These are phyloP conservation scores for Colletotrichum ledebouriae DNA, from an alignment of 2,329 filamentous ascomycete species.

Conservation along the genomic window DNA sequence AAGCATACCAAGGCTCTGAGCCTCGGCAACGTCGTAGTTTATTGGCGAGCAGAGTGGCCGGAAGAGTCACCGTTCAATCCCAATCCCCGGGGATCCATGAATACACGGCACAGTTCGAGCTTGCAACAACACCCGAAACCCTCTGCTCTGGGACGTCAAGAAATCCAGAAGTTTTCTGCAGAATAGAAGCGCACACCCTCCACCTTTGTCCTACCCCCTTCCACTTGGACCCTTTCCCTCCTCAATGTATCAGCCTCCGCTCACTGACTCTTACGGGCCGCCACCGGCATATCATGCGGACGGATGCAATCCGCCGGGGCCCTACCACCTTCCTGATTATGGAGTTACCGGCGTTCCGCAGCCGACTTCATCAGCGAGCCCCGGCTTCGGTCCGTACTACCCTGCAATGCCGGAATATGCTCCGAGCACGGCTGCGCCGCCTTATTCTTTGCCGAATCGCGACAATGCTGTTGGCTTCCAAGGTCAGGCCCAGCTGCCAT, in stretches of 20 bases:
- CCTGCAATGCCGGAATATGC: background rate
- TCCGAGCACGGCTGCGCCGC: background rate
- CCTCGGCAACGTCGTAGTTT: slow-evolving; percentile 77
- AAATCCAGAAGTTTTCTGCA: background rate
- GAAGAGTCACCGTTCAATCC: slow-evolving; percentile 78
- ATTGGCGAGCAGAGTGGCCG: slow-evolving; percentile 88
- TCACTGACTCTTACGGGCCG: background rate
- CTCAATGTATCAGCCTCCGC: background rate
- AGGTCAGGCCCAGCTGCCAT: slow-evolving; percentile 6
- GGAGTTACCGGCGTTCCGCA: background rate
- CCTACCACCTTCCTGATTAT: background rate
- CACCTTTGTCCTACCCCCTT: background rate
- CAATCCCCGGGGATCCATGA: slow-evolving; percentile 61
- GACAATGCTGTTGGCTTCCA: background rate
- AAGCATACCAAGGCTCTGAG: slow-evolving; percentile 83
- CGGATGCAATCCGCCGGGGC: background rate
- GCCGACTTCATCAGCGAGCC: slow-evolving; percentile 44
- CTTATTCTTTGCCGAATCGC: background rate
- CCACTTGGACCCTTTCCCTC: background rate
- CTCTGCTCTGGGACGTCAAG: background rate
- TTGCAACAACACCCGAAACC: slow-evolving; percentile 21
- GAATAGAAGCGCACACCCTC: background rate
- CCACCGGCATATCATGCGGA: slow-evolving; percentile 6
- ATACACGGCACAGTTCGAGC: background rate
- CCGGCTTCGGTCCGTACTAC: slow-evolving; percentile 46